These are phyloP conservation scores for Boletus chippewaensis DNA, from an alignment of 1,284 basidiomycete species.

Conservation along the genomic window DNA sequence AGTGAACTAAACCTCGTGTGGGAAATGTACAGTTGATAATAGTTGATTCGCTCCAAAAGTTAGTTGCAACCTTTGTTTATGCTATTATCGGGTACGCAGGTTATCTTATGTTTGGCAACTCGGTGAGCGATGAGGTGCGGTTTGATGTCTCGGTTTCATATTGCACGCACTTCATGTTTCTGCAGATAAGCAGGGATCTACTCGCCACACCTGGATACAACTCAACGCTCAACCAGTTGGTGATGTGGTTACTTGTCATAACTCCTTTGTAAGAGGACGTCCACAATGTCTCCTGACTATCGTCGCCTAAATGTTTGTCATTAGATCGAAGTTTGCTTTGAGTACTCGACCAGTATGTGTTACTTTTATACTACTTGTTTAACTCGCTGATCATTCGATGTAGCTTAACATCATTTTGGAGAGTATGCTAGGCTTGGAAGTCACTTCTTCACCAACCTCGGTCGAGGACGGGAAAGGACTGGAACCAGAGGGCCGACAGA, in stretches of 20 bases:
- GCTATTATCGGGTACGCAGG: conserved; percentile 78
- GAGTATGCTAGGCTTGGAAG: conserved; percentile 63
- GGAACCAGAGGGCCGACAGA: conserved; percentile 5
- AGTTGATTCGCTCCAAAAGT: conserved; percentile 33
- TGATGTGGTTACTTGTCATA: conserved; percentile 87
- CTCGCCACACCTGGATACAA: conserved; percentile 75
- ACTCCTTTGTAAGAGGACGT: conserved; percentile 58
- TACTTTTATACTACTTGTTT: background rate
- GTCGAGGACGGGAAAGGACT: conserved; percentile 33
- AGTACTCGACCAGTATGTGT: conserved; percentile 71
- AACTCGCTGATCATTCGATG: conserved; percentile 6
- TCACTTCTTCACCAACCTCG: conserved; percentile 33
- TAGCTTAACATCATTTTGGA: conserved; percentile 78
- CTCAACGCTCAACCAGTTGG: conserved; percentile 63
- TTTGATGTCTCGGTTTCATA: background rate
- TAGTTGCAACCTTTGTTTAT: conserved; percentile 76
- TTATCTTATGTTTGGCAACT: conserved; percentile 86
- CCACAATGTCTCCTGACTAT: background rate
- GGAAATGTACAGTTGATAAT: background rate
- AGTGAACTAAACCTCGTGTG: conserved; percentile 22
- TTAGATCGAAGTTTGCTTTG: conserved; percentile 82
- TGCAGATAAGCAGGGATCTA: conserved; percentile 80
- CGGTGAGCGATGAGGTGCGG: conserved; percentile 77
- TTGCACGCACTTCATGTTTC: background rate
- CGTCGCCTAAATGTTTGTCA: conserved; percentile 6